Evolutionary conservation across 139 green algal genomes (phyloP).

Genomic region (Asterochloris erici): DNA sequence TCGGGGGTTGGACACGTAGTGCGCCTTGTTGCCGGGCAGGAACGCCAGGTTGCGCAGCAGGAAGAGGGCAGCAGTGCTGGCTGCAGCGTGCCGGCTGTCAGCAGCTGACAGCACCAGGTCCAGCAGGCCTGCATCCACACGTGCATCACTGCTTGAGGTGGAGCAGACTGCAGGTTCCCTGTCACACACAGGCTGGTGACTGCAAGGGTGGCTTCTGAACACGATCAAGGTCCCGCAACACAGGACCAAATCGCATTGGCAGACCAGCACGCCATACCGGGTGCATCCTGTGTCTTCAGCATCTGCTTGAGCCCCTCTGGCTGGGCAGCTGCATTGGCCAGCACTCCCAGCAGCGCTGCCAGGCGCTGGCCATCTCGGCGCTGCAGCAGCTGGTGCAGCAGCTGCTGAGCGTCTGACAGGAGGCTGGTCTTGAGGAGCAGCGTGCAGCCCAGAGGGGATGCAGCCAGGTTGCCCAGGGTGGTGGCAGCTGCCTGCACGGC

Average conservation of each 20-base stretch:
- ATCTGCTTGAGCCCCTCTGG: slow-evolving; percentile 37
- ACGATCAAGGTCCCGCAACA: neutral
- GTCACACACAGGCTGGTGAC: neutral
- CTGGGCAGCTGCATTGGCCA: slow-evolving; percentile 33
- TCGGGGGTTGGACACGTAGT: slow-evolving; percentile 39
- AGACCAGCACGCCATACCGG: neutral
- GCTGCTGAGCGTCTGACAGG: slow-evolving; percentile 9
- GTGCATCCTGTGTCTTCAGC: slow-evolving; percentile 21
- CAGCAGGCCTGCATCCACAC: slow-evolving; percentile 23
- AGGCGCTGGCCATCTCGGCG: neutral
- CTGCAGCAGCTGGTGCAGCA: slow-evolving; percentile 28
- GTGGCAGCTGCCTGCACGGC: neutral
- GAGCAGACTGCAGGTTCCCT: neutral
- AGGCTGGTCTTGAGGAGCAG: slow-evolving; percentile 24
- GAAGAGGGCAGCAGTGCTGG: slow-evolving; percentile 21
- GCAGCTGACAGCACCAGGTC: slow-evolving; percentile 31
- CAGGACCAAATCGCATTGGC: neutral
- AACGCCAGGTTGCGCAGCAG: slow-evolving; percentile 58
- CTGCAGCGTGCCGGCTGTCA: slow-evolving; percentile 4
- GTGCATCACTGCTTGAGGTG: neutral
- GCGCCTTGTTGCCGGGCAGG: slow-evolving; percentile 34
- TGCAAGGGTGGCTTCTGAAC: neutral
- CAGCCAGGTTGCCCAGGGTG: slow-evolving; percentile 27
- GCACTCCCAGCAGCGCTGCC: slow-evolving; percentile 19
- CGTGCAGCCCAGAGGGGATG: slow-evolving; percentile 18